Percentiles rank a stretch among this genome's conserved stretches.
Conservation (phyloP, 345 rosid species). For the Eucalyptus guilfoylei region DNA sequence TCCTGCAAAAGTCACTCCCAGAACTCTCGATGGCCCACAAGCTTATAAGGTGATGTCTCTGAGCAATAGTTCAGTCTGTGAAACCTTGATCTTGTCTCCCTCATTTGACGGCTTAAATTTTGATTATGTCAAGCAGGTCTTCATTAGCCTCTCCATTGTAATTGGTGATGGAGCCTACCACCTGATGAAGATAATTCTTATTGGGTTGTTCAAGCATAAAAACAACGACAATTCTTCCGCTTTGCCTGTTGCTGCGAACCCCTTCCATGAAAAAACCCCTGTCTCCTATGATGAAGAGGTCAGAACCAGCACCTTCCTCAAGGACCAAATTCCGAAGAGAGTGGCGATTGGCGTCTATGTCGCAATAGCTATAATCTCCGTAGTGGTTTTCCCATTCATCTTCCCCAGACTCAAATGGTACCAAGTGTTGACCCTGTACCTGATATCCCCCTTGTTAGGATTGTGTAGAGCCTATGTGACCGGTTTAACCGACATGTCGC, state of each 20-base stretch:
- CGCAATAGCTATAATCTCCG: neutral
- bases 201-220: neutral
- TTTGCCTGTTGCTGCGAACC: neutral
- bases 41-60: neutral
- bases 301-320: neutral
- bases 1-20: neutral
- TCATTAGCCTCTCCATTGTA: neutral
- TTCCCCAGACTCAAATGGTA: neutral
- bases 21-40: neutral
- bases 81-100: neutral
- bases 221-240: neutral
- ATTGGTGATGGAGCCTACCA: neutral
- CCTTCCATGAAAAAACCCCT: neutral
- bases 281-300: neutral
- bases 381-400: neutral
- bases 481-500: neutral
- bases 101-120: neutral
- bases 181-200: neutral
- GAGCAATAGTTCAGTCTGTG: neutral
- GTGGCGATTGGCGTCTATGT: neutral
- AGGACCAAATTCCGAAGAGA: neutral
- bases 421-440: neutral
- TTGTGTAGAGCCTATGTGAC: neutral
- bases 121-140: neutral
- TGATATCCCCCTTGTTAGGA: neutral